Base-by-base conservation (phyloP, 2,329 filamentous ascomycete species). In the Neofusicoccum laricinum region DNA sequence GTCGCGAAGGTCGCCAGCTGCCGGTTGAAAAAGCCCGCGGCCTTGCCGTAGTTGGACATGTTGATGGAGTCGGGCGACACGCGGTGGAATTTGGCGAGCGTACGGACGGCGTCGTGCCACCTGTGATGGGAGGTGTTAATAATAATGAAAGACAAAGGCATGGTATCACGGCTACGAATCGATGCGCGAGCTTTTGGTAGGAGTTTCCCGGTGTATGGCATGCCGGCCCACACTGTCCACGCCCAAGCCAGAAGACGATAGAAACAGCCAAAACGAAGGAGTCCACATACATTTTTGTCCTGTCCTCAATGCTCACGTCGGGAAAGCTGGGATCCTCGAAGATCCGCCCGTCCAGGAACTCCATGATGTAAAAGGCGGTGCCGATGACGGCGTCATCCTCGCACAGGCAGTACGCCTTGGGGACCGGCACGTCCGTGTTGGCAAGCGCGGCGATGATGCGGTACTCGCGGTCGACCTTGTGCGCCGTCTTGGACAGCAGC, bases 351-450 rank as follows among this genome's bases (percentile, higher is more conserved):
- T 96, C 90, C 66, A 98, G 84, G 76, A 95, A 98, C 76, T 92
- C 89, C 95, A 99, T 98, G 73, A 98, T 89, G 80, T 99, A 98
- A 78, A 98, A 99, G 5, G 93, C 86, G 7, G 93, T 98, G 64
- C 93, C 95, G 67, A 98, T 83, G 41, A 98, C 83, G 64, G 78
- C 80, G 45, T 83, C 81, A 78, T 98, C 93, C 77, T 96, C 90
- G 79, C 95, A 99, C 17, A 98, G 85, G 72, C 89, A 90, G 76
- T 92, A 90, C 11, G 92, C 87, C 75, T 86, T 89, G 4, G 95
- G 95, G 0, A 97, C 92, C 0, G 93, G 91, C 8, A 98, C 93
- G 74, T 91, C 88, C 19, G 92, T 96, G 62, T 79, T 81, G 68
- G 88, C 86, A 7, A 98, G 84, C 2, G 94, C 93, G 75, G 91